Evolutionary conservation across 2,329 filamentous ascomycete genomes (phyloP).

Genomic region (Hypoxylon sp.): DNA sequence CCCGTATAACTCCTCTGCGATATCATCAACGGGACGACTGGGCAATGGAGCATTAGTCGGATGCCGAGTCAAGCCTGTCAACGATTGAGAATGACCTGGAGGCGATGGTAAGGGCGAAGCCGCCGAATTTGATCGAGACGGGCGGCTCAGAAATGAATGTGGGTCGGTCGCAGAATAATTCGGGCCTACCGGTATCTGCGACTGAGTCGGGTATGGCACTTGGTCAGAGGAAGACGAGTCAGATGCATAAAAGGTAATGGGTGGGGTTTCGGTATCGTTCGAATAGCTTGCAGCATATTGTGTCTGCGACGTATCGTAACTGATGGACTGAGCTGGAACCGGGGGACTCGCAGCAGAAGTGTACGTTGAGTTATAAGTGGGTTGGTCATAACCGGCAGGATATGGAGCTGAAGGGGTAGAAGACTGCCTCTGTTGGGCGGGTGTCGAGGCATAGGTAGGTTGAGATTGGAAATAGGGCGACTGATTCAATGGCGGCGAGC

Average conservation of each 20-base stretch:
- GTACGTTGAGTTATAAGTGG: conserved; percentile 50
- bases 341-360: conserved; percentile 37
- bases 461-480: conserved; percentile 46
- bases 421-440: conserved; percentile 44
- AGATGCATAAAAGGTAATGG: conserved; percentile 49
- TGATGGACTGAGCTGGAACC: conserved; percentile 36
- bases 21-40: conserved; percentile 58
- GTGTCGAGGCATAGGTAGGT: conserved; percentile 38
- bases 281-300: conserved; percentile 46
- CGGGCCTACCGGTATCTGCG: conserved; percentile 63
- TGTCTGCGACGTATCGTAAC: conserved; percentile 46
- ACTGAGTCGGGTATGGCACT: conserved; percentile 60
- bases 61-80: conserved; percentile 61
- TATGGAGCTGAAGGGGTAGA: conserved; percentile 44
- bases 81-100: conserved; percentile 51
- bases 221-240: conserved; percentile 49
- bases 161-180: conserved; percentile 59
- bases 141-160: conserved; percentile 54
- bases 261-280: conserved; percentile 52
- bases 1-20: conserved; percentile 55
- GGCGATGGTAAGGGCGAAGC: conserved; percentile 58
- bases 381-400: conserved; percentile 53
- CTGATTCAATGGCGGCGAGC: conserved; percentile 42
- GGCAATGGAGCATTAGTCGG: conserved; percentile 68
- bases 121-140: conserved; percentile 60